Conservation (phyloP, 192 early-diverging fungal species). For the Endogone sp. region DNA sequence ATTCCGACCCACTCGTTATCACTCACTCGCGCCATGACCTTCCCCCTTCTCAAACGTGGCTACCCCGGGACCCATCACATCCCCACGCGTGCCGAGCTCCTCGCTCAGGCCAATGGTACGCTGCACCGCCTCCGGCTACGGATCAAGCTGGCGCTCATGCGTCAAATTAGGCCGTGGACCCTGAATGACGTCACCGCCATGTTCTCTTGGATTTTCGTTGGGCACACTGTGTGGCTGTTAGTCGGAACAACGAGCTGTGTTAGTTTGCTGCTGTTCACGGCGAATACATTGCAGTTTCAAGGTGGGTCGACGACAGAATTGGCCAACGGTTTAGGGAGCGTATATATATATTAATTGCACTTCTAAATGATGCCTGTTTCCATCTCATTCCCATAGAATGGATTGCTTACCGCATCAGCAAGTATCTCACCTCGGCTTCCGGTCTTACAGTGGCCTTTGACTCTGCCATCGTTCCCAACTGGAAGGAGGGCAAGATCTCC, state of each 20-base stretch:
- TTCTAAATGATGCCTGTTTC: background rate
- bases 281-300: slow-evolving; percentile 84
- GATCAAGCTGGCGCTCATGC: slow-evolving; percentile 56
- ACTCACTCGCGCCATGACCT: background rate
- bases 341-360: background rate
- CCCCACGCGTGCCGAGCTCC: slow-evolving; percentile 45
- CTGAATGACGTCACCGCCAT: slow-evolving; percentile 88
- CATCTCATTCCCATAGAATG: slow-evolving; percentile 54
- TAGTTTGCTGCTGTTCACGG: slow-evolving; percentile 70
- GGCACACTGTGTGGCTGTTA: slow-evolving; percentile 80
- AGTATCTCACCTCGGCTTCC: slow-evolving; percentile 75
- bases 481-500: slow-evolving; percentile 84
- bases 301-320: slow-evolving; percentile 34
- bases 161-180: slow-evolving; percentile 70
- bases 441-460: slow-evolving; percentile 86
- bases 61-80: slow-evolving; percentile 15
- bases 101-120: slow-evolving; percentile 55
- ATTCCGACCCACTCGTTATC: background rate
- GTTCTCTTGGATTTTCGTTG: slow-evolving; percentile 84
- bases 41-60: slow-evolving; percentile 1
- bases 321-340: background rate
- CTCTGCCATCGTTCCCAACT: slow-evolving; percentile 87
- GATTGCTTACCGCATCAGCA: slow-evolving; percentile 70
- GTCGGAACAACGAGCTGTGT: slow-evolving; percentile 88
- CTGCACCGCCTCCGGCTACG: slow-evolving; percentile 58